Base-by-base conservation (phyloP, 805 yeast genomes). In the Barnettozyma californica region DNA sequence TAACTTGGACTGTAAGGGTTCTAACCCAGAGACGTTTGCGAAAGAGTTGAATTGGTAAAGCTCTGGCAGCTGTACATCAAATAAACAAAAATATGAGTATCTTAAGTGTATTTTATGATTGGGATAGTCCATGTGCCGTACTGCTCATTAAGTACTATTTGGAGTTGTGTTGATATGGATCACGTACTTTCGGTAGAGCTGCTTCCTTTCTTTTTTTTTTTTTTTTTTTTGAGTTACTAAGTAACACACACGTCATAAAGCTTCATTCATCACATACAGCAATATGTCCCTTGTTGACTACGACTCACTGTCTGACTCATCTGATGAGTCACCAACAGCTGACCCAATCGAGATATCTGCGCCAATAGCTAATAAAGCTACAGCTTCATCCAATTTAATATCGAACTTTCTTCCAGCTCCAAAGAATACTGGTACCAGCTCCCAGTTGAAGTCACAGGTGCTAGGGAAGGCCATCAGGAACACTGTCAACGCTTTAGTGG, bases 1-100 rank as follows among this genome's bases (percentile, higher is more conserved):
- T 44, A 67, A 70, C 47, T 67, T 78, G 54, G 82, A 78, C 58
- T 78, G 84, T 61, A 66, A 68, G 53, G 74, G 75, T 41, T 57
- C 69, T 2, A 70, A 69, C 52, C 70, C 74, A 8, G 67, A 60
- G 44, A 62, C 68, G 9, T 53, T 48, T 46, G 60, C 62, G 14
- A 52, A 54, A 26, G 63, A 59, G 40, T 46, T 58, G 45, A 55
- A 55, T 52, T 58, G 62, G 62, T 58, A 44, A 53, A 14, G 34
- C 23, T 16, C 42, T 39, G 43, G 35, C 9, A 41, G 25, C 21
- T 21, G 25, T 39, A 9, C 13, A 19, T 10, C 6, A 11, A 19
- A 20, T n/a, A 36, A 10, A 36, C 18, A 18, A 9, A 18, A 14
- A 18, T 36, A 14, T 36, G 23, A n/a, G n/a, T n/a, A n/a, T n/a